phyloP scores from a whole-genome alignment of 2,329 filamentous ascomycete genomes.

The Boeremia exigua region DNA sequence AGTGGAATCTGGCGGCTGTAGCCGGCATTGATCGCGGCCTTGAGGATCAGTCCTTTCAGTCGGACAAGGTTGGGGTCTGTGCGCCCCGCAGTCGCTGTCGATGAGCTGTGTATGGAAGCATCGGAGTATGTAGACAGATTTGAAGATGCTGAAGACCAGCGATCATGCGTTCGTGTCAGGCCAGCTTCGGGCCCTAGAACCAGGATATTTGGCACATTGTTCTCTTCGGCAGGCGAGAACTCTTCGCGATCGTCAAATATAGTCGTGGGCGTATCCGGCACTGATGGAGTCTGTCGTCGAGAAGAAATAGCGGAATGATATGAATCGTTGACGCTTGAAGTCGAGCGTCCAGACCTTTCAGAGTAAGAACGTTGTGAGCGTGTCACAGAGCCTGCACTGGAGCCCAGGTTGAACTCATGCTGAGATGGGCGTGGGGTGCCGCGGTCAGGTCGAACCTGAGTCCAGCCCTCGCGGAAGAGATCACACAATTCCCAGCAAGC shows the following conservation, averaged over 20 bases:
- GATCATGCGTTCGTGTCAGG: conserved; percentile 59
- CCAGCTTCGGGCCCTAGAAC: conserved; percentile 75
- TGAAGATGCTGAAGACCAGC: conserved; percentile 79
- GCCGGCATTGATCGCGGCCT: conserved; percentile 84
- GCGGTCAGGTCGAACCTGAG: conserved; percentile 82
- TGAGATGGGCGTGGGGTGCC: conserved; percentile 85
- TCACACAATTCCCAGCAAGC: conserved; percentile 96
- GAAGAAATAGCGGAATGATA: conserved; percentile 54
- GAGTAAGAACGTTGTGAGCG: conserved; percentile 43
- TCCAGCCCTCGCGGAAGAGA: conserved; percentile 91
- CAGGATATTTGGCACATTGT: conserved; percentile 83
- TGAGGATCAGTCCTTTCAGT: conserved; percentile 79
- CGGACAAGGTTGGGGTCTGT: conserved; percentile 81
- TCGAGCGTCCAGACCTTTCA: conserved; percentile 44
- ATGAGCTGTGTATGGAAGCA: conserved; percentile 67
- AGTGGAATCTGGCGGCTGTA: conserved; percentile 71
- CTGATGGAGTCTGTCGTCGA: conserved; percentile 36
- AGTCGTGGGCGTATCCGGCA: conserved; percentile 90
- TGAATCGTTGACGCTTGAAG: conserved; percentile 53
- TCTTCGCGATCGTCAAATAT: conserved; percentile 87
- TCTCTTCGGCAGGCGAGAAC: conserved; percentile 75
- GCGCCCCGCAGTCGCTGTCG: conserved; percentile 69
- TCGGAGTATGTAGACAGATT: conserved; percentile 82
- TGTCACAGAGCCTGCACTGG: conserved; percentile 45
- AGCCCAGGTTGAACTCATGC: conserved; percentile 63